Base-by-base conservation (phyloP, 2,329 filamentous ascomycete genomes). In the Emmonsia crescens region DNA sequence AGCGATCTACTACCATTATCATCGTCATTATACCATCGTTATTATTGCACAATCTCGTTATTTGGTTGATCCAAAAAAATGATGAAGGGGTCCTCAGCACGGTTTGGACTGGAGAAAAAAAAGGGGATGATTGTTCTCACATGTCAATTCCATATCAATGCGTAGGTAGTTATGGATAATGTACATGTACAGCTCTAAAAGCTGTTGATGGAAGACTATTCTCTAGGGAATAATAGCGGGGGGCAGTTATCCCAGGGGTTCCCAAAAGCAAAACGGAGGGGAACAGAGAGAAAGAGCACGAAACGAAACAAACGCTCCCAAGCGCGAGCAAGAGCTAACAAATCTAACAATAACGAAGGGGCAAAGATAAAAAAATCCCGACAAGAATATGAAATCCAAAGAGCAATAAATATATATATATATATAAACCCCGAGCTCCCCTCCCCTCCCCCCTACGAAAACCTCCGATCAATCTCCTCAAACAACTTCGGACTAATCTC, bases 401-500 rank as follows among this genome's bases (percentile, higher is more conserved):
- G 19, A n/a, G 27, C 42, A 61, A 21, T 21, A n/a, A 59, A 27
- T 40, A 63, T 60, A 57, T 54, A 62, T 61, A 56, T 49, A 48
- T 21, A 16, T 54, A 8, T 21, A 19, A 29, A 3, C 49, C 24
- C n/a, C n/a, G n/a, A n/a, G n/a, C n/a, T 12, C 12, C 14, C 2
- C 21, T 12, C 9, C 9, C 31, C 1, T 1, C 1, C 14, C 14
- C 46, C 54, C 64, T 52, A 72, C 63, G 74, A 80, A 76, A 97
- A 97, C 61, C 88, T 83, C 71, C 79, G 84, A 76, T 89, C 86
- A 73, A 99, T 89, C 76, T 96, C 91, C 9, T 80, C 77, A 70
- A 91, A 89, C 33, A 99, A 80, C 78, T 91, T 86, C n/a, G 94
- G 94, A 60, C 83, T 92, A 68, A 99, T 99, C 77, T 97, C 94